Evolutionary conservation across 2,329 filamentous ascomycete species (phyloP).

Genomic region (Ceratocystis colombiana): DNA sequence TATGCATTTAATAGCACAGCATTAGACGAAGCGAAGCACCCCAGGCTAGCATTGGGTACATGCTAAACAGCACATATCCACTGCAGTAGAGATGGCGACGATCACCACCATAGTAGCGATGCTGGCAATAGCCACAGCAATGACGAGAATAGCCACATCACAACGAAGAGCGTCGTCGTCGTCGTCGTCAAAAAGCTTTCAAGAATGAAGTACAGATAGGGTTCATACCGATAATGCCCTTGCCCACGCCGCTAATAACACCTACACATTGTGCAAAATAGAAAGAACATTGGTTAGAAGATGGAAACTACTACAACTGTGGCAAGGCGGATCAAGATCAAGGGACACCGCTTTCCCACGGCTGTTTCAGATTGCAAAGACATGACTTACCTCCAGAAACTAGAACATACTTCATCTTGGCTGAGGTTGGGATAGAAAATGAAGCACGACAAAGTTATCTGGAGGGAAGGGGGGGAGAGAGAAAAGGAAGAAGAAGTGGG

Average conservation of each 20-base stretch:
- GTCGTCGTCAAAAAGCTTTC: too few relatives aligned
- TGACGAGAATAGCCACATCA: neutral
- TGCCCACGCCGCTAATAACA: slow-evolving; percentile 41
- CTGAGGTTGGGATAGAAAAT: slow-evolving; percentile 13
- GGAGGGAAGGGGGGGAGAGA: slow-evolving; percentile 25
- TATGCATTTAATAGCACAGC: neutral
- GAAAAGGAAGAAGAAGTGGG: slow-evolving; percentile 24
- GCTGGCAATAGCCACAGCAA: neutral
- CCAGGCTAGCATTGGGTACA: too few relatives aligned
- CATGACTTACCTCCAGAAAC: slow-evolving; percentile 57
- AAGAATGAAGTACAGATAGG: neutral
- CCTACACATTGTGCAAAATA: slow-evolving; percentile 28
- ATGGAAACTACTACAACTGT: slow-evolving; percentile 10
- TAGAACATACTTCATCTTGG: slow-evolving; percentile 69
- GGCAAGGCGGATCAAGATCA: slow-evolving; percentile 26
- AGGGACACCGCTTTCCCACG: slow-evolving; percentile 10
- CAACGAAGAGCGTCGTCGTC: too few relatives aligned
- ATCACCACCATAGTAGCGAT: neutral
- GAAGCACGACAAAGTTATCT: slow-evolving; percentile 24
- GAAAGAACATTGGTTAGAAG: slow-evolving; percentile 17
- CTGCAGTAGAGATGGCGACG: neutral
- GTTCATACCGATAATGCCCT: slow-evolving; percentile 31
- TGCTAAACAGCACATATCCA: too few relatives aligned
- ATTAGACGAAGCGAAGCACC: neutral
- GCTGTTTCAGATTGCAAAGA: too few relatives aligned